These are phyloP conservation scores for Limnomonas spitsbergensis DNA, from an alignment of 139 green algal species.

Conservation along the genomic window DNA sequence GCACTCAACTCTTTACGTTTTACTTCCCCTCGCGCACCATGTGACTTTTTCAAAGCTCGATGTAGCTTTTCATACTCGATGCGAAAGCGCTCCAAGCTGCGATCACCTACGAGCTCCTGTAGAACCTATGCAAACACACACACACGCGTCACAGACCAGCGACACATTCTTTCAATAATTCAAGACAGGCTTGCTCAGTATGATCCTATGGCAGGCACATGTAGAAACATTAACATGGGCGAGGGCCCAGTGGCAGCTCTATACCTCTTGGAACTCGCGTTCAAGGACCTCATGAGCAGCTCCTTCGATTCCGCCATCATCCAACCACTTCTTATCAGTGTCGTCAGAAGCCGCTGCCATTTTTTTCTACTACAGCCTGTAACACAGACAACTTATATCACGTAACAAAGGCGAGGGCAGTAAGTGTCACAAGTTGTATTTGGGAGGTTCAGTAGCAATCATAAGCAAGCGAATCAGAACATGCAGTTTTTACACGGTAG, in stretches of 20 bases:
- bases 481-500: no score
- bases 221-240: no score
- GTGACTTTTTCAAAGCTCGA: slow-evolving; percentile 78
- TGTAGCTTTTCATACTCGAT: slow-evolving; percentile 91
- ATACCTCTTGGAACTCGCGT: slow-evolving; percentile 61
- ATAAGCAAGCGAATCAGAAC: no score
- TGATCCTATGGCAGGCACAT: no score
- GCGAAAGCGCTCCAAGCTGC: slow-evolving; percentile 71
- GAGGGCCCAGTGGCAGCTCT: background rate
- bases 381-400: no score
- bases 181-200: background rate
- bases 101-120: slow-evolving; percentile 72
- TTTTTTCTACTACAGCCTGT: no score
- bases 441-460: no score
- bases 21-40: slow-evolving; percentile 51
- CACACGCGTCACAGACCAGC: background rate
- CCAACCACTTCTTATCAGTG: background rate
- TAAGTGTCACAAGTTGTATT: no score
- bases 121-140: slow-evolving; percentile 63
- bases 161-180: background rate
- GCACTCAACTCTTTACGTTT: background rate
- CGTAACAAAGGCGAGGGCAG: no score
- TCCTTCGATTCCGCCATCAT: background rate
- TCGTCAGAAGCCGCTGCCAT: no score
- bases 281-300: slow-evolving; percentile 46